Evolutionary conservation across 2,329 filamentous ascomycete species (phyloP).

Genomic region (Triangularia verruculosa): DNA sequence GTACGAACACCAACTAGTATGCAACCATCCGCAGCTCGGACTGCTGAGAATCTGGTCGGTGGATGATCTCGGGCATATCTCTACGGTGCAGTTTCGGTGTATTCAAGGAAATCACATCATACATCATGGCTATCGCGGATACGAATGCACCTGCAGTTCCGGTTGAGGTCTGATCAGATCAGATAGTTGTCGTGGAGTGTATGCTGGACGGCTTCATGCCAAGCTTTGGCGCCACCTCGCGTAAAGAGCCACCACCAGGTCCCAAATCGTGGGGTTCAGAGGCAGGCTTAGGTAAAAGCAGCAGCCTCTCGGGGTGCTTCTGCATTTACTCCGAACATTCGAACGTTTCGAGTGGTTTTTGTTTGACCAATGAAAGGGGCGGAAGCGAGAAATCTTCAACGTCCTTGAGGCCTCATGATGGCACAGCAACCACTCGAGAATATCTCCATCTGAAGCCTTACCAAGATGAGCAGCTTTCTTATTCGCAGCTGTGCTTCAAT

Average conservation of each 20-base stretch:
- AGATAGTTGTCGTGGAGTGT: background rate
- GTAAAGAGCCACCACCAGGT: conserved; percentile 18
- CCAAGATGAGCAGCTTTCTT: background rate
- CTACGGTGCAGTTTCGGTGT: background rate
- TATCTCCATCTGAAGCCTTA: background rate
- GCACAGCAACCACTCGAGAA: background rate
- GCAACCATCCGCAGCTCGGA: background rate
- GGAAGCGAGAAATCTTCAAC: background rate
- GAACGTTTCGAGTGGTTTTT: background rate
- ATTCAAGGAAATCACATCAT: background rate
- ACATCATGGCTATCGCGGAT: background rate
- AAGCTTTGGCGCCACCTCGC: conserved; percentile 18
- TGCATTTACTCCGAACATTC: background rate
- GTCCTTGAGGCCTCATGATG: background rate
- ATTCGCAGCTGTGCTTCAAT: background rate
- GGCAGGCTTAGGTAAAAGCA: conserved; percentile 11
- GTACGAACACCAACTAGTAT: too few species aligned
- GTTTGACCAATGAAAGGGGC: background rate
- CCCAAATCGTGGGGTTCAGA: conserved; percentile 20
- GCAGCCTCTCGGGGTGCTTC: background rate
- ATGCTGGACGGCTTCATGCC: conserved; percentile 5
- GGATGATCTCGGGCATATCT: background rate
- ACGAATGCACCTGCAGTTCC: background rate
- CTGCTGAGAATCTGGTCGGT: background rate
- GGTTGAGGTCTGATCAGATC: background rate